Conservation (phyloP, 2,329 filamentous ascomycete species). For the Passalora sequoiae region DNA sequence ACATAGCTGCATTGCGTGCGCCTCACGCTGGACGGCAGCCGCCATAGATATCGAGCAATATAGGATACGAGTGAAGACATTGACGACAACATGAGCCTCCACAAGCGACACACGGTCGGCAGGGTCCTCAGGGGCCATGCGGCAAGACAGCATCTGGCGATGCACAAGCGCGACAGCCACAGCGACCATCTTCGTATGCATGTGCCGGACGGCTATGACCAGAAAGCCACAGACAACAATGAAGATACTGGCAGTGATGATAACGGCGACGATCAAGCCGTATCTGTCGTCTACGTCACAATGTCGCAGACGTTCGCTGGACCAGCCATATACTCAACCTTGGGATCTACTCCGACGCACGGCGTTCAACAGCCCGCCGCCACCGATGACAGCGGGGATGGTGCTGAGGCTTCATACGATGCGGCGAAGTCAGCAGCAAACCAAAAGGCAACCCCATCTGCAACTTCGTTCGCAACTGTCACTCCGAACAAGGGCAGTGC, state of each 20-base stretch:
- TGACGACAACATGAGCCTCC: conserved; percentile 26
- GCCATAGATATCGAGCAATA: conserved; percentile 2
- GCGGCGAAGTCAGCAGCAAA: conserved; percentile 12
- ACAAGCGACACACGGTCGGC: conserved; percentile 28
- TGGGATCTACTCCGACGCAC: conserved; percentile 15
- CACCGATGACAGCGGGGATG: conserved; percentile 14
- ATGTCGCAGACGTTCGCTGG: conserved; percentile 49
- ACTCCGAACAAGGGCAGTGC: conserved; percentile 10
- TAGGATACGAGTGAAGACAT: conserved; percentile 2
- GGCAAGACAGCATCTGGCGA: conserved; percentile 22
- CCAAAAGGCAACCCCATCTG: conserved; percentile 3
- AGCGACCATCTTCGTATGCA: conserved; percentile 24
- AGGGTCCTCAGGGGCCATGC: conserved; percentile 28
- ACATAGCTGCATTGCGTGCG: not conserved
- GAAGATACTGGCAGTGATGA: too few species aligned
- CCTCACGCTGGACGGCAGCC: conserved; percentile 3
- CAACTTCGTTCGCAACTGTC: conserved; percentile 15
- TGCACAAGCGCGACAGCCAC: conserved; percentile 27
- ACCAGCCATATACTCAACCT: conserved; percentile 33
- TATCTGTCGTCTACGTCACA: conserved; percentile 51
- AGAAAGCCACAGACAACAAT: conserved; percentile 9
- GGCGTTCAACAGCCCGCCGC: conserved; percentile 13
- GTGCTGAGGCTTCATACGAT: conserved; percentile 14
- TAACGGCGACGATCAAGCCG: conserved; percentile 18
- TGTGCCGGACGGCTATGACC: conserved; percentile 24